These are phyloP conservation scores for Syncephalastrum monosporum DNA, from an alignment of 371 early-diverging fungal species.

Conservation along the genomic window DNA sequence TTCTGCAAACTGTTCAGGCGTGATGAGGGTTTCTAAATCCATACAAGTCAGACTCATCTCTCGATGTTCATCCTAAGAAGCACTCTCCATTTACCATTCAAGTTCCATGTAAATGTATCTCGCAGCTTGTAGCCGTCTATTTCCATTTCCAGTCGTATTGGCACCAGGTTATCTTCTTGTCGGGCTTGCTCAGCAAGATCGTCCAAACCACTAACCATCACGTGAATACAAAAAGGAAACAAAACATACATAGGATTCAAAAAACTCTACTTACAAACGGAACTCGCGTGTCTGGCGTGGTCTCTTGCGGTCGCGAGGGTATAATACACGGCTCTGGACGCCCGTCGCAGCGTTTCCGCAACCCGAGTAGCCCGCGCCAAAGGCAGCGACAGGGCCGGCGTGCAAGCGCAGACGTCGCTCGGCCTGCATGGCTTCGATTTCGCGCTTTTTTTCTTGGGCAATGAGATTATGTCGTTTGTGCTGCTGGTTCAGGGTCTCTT, in stretches of 20 bases:
- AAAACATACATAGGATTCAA: too few relatives aligned
- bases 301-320: constrained; percentile 37
- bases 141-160: constrained; percentile 89
- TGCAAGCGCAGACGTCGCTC: constrained; percentile 31
- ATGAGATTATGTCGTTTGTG: constrained; percentile 40
- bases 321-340: constrained; percentile 20
- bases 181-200: constrained; percentile 61
- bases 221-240: background rate
- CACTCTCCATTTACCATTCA: constrained; percentile 58
- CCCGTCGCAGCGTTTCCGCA: constrained; percentile 30
- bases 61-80: background rate
- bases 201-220: constrained; percentile 30
- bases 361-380: constrained; percentile 45
- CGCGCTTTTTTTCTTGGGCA: constrained; percentile 42
- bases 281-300: constrained; percentile 23
- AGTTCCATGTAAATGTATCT: constrained; percentile 93
- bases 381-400: constrained; percentile 21
- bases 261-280: constrained; percentile 32
- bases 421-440: constrained; percentile 31
- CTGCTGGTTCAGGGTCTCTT: constrained; percentile 36
- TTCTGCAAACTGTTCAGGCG: constrained; percentile 81
- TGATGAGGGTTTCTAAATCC: constrained; percentile 18
- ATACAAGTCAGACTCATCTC: background rate
- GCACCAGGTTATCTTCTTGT: constrained; percentile 73
- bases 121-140: constrained; percentile 80